Evolutionary conservation across 208 protist species (phyloP), one percentile per base, ranked within the genome.

Genomic region (Crithidia sp.): DNA sequence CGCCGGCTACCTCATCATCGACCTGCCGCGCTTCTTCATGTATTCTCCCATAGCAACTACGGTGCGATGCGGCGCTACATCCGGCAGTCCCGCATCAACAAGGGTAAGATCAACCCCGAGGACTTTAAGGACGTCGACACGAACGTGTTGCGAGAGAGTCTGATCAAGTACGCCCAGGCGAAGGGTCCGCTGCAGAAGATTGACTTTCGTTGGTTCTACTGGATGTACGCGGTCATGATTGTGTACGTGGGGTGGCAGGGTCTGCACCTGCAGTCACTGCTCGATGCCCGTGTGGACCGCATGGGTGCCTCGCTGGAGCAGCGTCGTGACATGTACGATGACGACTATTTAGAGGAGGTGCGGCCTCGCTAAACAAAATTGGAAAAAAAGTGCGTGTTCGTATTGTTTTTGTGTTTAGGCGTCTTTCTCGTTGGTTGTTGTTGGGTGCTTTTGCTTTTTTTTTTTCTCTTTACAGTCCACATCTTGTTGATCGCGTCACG

Each of bases 201-300:
- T 69, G 90, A 95, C 67, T 90, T 95, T 64, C 87, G 90, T 36
- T 86, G 82, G 68, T 92, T 95, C 53, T 92, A 90, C 61, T 95
- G 86, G 86, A 91, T 95, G 83, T 95, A 95, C 77, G 85, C 75
- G 10, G 53, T 95, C 17, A 95, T 95, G 90, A 90, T 95, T 75
- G 71, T 79, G 8, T 93, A 91, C 56, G 81, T 87, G 2, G 71
- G 89, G n/a, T 95, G 83, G 77, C 85, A 93, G 68, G 87, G 83
- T 4, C 62, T 88, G 55, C 57, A 77, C 41, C 70, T 94, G 53
- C 79, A 91, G 69, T 71, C 70, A 4, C 79, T 92, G 74, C 55
- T 91, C 16, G 83, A 92, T 49, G 85, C 81, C 16, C 88, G 84
- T 43, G 39, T 92, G 5, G 86, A 95, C 45, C 82, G 86, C 47